Evolutionary conservation across 352 stramenopile species (phyloP), one percentile per base, ranked within the genome.

Genomic region (Globisporangium canariense): DNA sequence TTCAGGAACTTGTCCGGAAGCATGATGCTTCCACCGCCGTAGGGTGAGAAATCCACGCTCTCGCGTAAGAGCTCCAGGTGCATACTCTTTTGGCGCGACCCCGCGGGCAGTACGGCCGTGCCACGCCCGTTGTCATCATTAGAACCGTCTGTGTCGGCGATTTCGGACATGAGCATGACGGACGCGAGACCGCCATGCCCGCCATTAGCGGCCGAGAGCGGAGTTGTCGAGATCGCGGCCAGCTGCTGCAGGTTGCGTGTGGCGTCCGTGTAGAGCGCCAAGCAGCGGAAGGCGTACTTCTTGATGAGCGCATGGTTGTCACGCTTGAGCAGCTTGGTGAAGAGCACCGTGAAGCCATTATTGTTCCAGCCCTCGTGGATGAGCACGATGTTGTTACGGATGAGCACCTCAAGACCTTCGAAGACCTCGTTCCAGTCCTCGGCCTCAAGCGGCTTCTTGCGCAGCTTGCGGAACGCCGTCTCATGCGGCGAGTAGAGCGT

Each of bases 381-480:
- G 22, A 85, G 65, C 30, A 68, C 40, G 20, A 81, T 74, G 58
- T 92, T 94, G 60, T 88, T 84, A 25, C 86, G 83, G 54, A 96
- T 72, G 32, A 96, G 70, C 58, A 92, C 81, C 52, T 96, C 88
- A 18, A 96, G 70, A 0, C 86, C 84, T 61, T 96, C 88, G 69
- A 96, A 96, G 1, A 96, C 79, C 43, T 96, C 88, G 56, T 79
- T 94, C 88, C 88, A 96, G 73, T 96, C 88, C 60, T 96, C 88
- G 0, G 85, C 82, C 62, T 96, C 84, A 7, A 94, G 75, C 6
- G 77, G 82, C 56, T 94, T 93, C 57, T 90, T 90, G 16, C 84
- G 83, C 50, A 89, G 68, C 59, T 91, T 91, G 30, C 86, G 80
- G 65, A 96, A 94, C 34, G 84, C 79, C 25, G 78, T 91, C 62